Percentiles rank a stretch among this genome's conserved stretches.
Conservation (phyloP, 352 stramenopile species). For the Achlya hypogyna region DNA sequence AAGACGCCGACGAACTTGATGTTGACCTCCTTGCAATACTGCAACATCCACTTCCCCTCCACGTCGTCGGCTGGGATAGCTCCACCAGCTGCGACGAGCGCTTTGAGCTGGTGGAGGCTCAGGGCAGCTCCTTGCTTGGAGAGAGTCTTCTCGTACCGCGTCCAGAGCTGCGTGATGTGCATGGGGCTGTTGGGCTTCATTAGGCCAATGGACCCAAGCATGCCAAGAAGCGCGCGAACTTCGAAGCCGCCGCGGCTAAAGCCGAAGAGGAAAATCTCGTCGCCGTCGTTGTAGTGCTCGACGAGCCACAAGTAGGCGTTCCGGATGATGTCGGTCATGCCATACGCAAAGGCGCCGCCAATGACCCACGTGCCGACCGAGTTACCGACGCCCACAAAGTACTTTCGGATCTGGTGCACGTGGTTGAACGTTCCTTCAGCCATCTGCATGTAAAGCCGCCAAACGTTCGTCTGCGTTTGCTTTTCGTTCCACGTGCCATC, state of each 20-base stretch:
- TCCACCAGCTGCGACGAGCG: background rate
- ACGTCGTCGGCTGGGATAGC: background rate
- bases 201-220: background rate
- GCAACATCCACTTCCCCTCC: background rate
- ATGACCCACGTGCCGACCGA: background rate
- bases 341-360: background rate
- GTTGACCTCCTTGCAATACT: background rate
- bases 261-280: slow-evolving; percentile 1
- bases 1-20: background rate
- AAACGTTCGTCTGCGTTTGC: background rate
- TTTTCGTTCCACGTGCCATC: background rate
- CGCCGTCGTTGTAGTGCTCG: background rate
- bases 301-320: background rate
- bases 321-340: slow-evolving; percentile 2
- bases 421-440: background rate
- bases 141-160: background rate
- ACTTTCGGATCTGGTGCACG: background rate
- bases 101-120: background rate
- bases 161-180: background rate
- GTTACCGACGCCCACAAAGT: background rate
- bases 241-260: background rate
- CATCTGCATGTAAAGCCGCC: background rate
- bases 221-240: background rate
- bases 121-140: background rate
- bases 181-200: background rate